Conservation (phyloP, 257 asterid species). For the Gentiana straminea region DNA sequence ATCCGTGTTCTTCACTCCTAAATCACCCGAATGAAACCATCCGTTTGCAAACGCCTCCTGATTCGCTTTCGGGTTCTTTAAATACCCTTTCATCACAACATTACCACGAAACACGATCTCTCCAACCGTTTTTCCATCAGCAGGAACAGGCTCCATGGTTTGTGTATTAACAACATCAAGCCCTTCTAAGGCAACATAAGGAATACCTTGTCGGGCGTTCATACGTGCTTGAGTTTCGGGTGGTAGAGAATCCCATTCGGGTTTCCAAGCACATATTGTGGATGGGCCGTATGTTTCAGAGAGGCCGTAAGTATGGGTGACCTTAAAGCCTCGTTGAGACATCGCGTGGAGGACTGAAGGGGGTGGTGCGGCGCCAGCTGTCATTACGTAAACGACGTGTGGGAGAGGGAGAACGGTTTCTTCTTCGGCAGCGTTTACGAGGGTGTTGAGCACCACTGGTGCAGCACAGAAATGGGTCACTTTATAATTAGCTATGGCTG, state of each 20-base stretch:
- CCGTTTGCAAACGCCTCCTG: constrained; percentile 66
- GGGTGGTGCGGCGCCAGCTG: constrained; percentile 97
- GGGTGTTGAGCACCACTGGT: constrained; percentile 81
- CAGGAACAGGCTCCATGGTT: constrained; percentile 54
- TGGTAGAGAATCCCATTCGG: constrained; percentile 84
- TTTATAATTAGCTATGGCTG: constrained; percentile 64
- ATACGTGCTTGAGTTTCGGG: constrained; percentile 59
- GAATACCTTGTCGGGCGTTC: constrained; percentile 81
- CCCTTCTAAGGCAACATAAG: constrained; percentile 56
- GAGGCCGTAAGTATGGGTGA: constrained; percentile 84
- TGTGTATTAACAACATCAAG: constrained; percentile 55
- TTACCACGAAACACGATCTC: constrained; percentile 86
- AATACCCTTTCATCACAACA: constrained; percentile 82
- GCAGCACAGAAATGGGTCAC: constrained; percentile 98
- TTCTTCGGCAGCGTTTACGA: constrained; percentile 54
- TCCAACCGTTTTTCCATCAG: constrained; percentile 77
- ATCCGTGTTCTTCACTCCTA: constrained; percentile 83
- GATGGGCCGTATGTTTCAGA: constrained; percentile 94
- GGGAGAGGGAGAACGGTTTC: constrained; percentile 76
- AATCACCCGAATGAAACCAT: constrained; percentile 90
- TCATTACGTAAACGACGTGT: constrained; percentile 70
- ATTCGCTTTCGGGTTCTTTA: constrained; percentile 84
- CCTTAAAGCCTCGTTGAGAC: constrained; percentile 72
- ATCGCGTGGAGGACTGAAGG: constrained; percentile 70
- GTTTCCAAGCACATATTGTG: constrained; percentile 88